Evolutionary conservation across 257 asterid species (phyloP), one percentile per base, ranked within the genome.

Genomic region (Galeopsis tetrahit): DNA sequence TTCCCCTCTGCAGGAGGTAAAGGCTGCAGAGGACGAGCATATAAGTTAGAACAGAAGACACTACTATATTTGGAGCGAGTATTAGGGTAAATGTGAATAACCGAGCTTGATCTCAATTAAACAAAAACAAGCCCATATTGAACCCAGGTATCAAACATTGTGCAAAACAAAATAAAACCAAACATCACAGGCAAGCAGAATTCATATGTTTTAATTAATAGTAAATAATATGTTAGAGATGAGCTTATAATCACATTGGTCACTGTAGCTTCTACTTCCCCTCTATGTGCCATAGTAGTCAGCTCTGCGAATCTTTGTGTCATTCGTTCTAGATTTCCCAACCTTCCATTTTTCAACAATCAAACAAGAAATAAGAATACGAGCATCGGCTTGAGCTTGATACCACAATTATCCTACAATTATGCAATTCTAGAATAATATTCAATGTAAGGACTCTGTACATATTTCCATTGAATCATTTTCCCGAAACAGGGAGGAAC

Each of bases 271-370:
- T 86, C 80, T 52, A 92, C 83, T 80, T 92, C 96, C 63, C 96
- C 96, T 84, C 79, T 81, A 62, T 84, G 96, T 55, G 96, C 95
- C 96, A 90, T 86, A 75, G n/a, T n/a, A n/a, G 89, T 84, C 57
- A 86, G 72, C 85, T 90, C 95, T 13, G 84, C 66, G 77, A 90
- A 88, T 81, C 79, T 82, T 70, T 86, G 92, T 63, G 89, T 81
- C 84, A 83, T 86, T 36, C 75, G 83, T 7, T 82, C 79, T 3
- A 88, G 34, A 53, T 81, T 71, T 80, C 77, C 78, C 83, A 88
- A 80, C 83, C 96, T 86, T 77, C 90, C 96, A 35, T 63, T 21
- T 21, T 21, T 21, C 28, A 21, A 21, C 28, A 21, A 21, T 21
- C 28, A 21, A 21, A 21, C 28, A 21, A 21, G 28, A 21, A 21